Base-by-base conservation (phyloP, 2,329 filamentous ascomycete species). In the Phaeosphaeriaceae sp. region DNA sequence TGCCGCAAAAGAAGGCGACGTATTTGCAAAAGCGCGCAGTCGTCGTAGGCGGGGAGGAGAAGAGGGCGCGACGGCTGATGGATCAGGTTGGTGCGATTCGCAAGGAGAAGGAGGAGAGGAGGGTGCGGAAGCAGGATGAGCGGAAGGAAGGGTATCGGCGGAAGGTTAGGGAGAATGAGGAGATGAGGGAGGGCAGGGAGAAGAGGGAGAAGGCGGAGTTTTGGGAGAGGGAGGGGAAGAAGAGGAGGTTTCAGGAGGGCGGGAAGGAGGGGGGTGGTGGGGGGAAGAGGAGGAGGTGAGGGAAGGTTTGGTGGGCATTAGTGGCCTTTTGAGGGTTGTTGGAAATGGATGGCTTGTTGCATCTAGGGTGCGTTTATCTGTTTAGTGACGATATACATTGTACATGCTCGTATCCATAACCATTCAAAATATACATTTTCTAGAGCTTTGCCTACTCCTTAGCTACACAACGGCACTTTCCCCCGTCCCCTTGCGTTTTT, bases 21-120 rank as follows among this genome's bases (percentile, higher is more conserved):
- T 99, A 99, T 74, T 81, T 96, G 81, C 91, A 96, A 79, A 97
- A 97, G 79, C 89, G 94, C 8, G 94, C 93, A 12, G 91, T 97
- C n/a, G 91, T 97, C 23, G 82, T 87, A 11, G 87, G 87, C 20
- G 75, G 73, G 35, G 93, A 97, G 74, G 94, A 99, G 82, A 91
- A 88, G 81, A 88, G 88, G 73, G 92, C 92, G 4, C 82, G 94
- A 26, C 87, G 92, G 62, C 79, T 99, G 58, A 88, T 99, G 86
- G 89, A 96, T 78, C 94, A 97, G 80, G 83, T 99, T 43, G 88
- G 90, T 68, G 93, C 92, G 13, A 79, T 99, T 67, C 81, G 92
- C 60, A 96, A 95, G 67, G 94, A 97, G 68, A 94, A 95, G 73
- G 84, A 88, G 23, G 90, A 89, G 61, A 95, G 94, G 80, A 80